phyloP scores from a whole-genome alignment of 2,329 filamentous ascomycete genomes.

The Pestalotiopsis sp. region DNA sequence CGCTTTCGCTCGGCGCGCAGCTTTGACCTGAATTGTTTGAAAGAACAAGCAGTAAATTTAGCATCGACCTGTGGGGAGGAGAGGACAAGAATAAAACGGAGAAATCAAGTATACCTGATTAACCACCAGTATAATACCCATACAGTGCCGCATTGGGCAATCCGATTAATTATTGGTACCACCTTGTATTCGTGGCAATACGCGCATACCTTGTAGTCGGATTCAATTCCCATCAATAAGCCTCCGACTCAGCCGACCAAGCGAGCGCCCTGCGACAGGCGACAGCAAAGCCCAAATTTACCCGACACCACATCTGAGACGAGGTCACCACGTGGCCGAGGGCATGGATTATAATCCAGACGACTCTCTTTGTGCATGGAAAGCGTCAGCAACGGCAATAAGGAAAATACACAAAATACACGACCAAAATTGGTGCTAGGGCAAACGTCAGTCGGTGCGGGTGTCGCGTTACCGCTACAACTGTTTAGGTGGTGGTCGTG shows the following conservation, averaged over 20 bases:
- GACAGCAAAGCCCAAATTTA: not conserved
- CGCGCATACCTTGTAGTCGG: not conserved
- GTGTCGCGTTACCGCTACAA: too few species aligned
- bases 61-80: not conserved
- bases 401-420: not conserved
- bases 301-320: not conserved
- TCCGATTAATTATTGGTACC: not conserved
- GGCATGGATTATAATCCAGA: not conserved
- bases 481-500: too few species aligned
- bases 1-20: too few species aligned
- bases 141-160: not conserved
- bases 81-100: not conserved
- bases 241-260: not conserved
- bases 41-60: too few species aligned
- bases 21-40: too few species aligned
- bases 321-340: not conserved
- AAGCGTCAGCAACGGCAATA: not conserved
- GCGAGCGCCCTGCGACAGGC: not conserved
- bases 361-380: not conserved
- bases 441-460: too few species aligned
- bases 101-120: not conserved
- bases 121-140: not conserved
- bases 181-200: too few species aligned
- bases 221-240: not conserved
- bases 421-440: not conserved